phyloP scores from a whole-genome alignment of 2,329 filamentous ascomycete genomes.

The Canariomyces notabilis region DNA sequence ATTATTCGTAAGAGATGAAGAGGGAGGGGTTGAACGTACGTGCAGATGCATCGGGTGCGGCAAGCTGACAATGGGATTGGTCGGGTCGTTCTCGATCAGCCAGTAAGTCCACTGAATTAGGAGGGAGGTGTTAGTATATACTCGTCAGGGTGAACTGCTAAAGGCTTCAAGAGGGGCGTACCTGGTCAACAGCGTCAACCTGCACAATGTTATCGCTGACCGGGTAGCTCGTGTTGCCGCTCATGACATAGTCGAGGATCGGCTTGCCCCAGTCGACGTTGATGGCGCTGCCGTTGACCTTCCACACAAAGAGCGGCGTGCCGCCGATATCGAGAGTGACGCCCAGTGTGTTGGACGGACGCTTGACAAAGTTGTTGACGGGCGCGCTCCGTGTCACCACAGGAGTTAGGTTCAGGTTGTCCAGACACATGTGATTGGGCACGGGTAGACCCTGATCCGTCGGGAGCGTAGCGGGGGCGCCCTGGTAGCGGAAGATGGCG shows the following conservation, averaged over 20 bases:
- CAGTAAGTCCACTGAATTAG: slow-evolving; percentile 28
- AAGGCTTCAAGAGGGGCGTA: not conserved
- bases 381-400: slow-evolving; percentile 25
- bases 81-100: slow-evolving; percentile 32
- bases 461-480: slow-evolving; percentile 21
- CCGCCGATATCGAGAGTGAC: slow-evolving; percentile 18
- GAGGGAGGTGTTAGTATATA: not conserved
- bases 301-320: slow-evolving; percentile 25
- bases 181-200: slow-evolving; percentile 21
- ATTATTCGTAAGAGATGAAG: slow-evolving; percentile 14
- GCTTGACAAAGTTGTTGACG: slow-evolving; percentile 18
- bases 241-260: slow-evolving; percentile 31
- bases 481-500: slow-evolving; percentile 28
- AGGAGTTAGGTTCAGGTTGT: slow-evolving; percentile 24
- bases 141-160: not conserved
- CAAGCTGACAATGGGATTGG: slow-evolving; percentile 22
- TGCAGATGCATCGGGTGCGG: slow-evolving; percentile 31
- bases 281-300: slow-evolving; percentile 29
- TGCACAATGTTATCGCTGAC: slow-evolving; percentile 24
- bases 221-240: slow-evolving; percentile 28
- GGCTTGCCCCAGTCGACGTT: slow-evolving; percentile 35
- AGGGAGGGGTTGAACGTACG: slow-evolving; percentile 12
- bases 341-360: slow-evolving; percentile 21
- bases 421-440: slow-evolving; percentile 21
- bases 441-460: slow-evolving; percentile 22